phyloP scores from a whole-genome alignment of 2,329 filamentous ascomycete species.

The Cercospora sp. region DNA sequence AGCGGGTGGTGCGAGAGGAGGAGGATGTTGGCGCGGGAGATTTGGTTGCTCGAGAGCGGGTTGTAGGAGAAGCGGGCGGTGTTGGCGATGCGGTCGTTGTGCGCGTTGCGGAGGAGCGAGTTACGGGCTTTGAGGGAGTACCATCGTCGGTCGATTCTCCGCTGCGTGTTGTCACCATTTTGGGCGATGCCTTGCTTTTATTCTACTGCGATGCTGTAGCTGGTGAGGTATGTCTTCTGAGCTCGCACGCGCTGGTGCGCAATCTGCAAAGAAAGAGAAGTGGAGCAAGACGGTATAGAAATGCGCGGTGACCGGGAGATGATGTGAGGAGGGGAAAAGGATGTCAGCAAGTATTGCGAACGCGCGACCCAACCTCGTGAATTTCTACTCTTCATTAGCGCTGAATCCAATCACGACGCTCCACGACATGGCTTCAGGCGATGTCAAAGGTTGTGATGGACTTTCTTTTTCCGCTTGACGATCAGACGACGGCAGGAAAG shows the following conservation, averaged over 20 bases:
- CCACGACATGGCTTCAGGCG: not conserved
- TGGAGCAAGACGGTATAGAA: not conserved
- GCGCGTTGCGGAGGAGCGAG: conserved; percentile 23
- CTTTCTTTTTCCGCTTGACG: not conserved
- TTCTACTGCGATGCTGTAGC: not conserved
- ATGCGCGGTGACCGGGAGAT: not conserved
- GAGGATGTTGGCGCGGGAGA: conserved; percentile 5
- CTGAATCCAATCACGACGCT: not conserved
- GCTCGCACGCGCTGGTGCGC: not conserved
- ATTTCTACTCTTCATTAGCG: not conserved
- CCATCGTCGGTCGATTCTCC: conserved; percentile 15
- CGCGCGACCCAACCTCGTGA: not conserved
- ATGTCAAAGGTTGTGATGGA: not conserved
- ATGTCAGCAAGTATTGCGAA: not conserved
- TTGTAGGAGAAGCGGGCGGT: conserved; percentile 10
- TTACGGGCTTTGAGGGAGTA: conserved; percentile 29
- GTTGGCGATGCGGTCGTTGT: conserved; percentile 13
- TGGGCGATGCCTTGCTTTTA: not conserved
- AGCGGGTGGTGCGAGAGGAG: conserved; percentile 23
- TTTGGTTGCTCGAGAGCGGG: conserved; percentile 33
- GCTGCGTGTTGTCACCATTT: conserved; percentile 21
- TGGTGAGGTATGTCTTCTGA: not conserved
- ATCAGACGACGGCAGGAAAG: not conserved
- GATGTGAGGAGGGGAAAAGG: not conserved
- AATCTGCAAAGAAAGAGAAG: not conserved